Base-by-base conservation (phyloP, 2,329 filamentous ascomycete genomes). In the Aspergillus bombycis region DNA sequence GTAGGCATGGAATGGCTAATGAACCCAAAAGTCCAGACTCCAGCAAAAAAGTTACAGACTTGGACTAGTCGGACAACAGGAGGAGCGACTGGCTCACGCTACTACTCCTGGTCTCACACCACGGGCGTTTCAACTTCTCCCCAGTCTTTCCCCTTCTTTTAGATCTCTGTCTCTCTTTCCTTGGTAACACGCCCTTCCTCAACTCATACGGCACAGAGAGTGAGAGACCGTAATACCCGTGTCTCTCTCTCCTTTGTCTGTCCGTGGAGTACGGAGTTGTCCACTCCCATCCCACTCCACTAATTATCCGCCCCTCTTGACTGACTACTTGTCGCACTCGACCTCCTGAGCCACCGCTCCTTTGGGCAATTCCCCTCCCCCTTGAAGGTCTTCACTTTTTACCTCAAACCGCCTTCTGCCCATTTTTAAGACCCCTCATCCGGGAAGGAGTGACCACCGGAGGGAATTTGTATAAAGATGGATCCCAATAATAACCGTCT, bases 401-500 rank as follows among this genome's bases (percentile, higher is more conserved):
- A 54, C 45, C 36, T 65, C 32, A 59, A 53, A 32, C 34, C 54
- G 62, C 56, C 34, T 55, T 48, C 53, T 54, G 57, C 59, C 57
- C 9, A 53, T 63, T 41, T 54, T 65, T 32, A 48, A 57, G 32
- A 10, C 38, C 43, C 62, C 58, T 28, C 38, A 58, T 52, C 57
- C 67, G 56, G 58, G 53, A 58, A 60, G 34, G 30, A 53, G 64
- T 57, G 60, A 57, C 64, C 81, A 74, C 64, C 86, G 87, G 84
- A 83, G 84, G 64, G 72, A 77, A 57, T 79, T 71, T 82, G 82
- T 70, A 14, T 26, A 12, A 77, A 64, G 58, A 81, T 81, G 79
- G 88, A 88, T 71, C 76, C 81, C 38, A 81, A 80, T 63, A 84
- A 90, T 79, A 80, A 80, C 66, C 79, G 80, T 64, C 75, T 80